Evolutionary conservation across 208 protist species (phyloP), one percentile per base, ranked within the genome.

Genomic region (Trypanosoma boissoni): DNA sequence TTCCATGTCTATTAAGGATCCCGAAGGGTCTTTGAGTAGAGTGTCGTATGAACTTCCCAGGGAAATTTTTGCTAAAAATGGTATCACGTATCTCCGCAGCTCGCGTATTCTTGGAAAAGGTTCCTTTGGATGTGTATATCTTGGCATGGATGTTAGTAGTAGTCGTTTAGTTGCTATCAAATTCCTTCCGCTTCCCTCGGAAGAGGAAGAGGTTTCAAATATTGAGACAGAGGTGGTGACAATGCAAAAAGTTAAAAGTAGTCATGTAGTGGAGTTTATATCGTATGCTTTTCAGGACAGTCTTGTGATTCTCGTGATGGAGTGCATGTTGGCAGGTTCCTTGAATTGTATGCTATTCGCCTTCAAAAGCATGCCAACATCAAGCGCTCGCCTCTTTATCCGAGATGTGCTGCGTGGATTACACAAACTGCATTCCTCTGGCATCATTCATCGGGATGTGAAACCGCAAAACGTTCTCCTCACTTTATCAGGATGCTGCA

Each of bases 381-480:
- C 68, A 27, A 92, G 81, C 5, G 79, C 81, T 24, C 76, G 74
- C 14, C 54, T 86, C 4, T 95, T 92, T 53, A 87, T 91, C 58
- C 83, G 89, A 8, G 82, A 94, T 43, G 75, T 96, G 9, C 57
- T 94, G 43, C 80, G 78, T 21, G 90, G 90, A 14, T 55, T 97
- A 14, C 71, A 79, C 52, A 90, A 86, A 68, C 65, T 97, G 28
- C 92, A 97, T 60, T 78, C 76, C 0, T 79, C 80, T 54, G 80
- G 78, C 18, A 71, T 96, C 28, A 83, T 95, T 14, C 92, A 97
- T 58, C 74, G 89, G 32, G 92, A 97, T 60, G 80, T 97, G 31
- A 97, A 97, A 68, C 89, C 89, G 37, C 81, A 92, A 68, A 97
- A 97, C 73, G 85, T 96, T 43, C 77, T 97, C 43, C 60, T 96